A percentile compares a stretch with the other conserved stretches of the same genome.
Conservation (phyloP, 352 stramenopile genomes). For the Blastocystis hominis region DNA sequence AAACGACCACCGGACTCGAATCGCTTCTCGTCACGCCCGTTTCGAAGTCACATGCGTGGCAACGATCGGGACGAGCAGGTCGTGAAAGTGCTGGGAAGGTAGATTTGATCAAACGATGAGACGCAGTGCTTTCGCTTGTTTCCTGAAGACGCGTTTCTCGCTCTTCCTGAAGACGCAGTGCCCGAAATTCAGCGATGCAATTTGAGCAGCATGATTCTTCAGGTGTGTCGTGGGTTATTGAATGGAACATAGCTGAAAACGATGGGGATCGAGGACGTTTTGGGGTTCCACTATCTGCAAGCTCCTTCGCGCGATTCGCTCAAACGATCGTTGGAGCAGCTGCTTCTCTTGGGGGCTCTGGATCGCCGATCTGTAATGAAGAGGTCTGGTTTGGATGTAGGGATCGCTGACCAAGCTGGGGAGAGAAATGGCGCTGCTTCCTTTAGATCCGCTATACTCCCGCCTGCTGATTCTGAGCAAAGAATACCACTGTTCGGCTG, state of each 20-base stretch:
- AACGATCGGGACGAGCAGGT: conserved; percentile 75
- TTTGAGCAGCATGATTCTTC: conserved; percentile 68
- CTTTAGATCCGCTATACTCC: conserved; percentile 75
- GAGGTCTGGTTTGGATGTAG: not conserved
- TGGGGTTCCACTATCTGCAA: conserved; percentile 77
- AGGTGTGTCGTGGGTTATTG: conserved; percentile 63
- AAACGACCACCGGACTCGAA: conserved; percentile 75
- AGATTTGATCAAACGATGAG: not conserved
- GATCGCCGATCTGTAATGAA: conserved; percentile 21
- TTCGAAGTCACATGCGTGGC: conserved; percentile 79
- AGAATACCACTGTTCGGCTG: conserved; percentile 63
- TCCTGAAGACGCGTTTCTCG: conserved; percentile 63
- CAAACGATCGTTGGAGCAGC: conserved; percentile 69
- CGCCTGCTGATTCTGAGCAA: conserved; percentile 71
- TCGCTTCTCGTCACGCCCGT: conserved; percentile 75
- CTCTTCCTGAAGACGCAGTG: conserved; percentile 55
- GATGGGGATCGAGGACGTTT: conserved; percentile 68
- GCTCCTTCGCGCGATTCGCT: conserved; percentile 64
- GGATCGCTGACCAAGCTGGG: conserved; percentile 67
- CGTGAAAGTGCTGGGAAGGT: conserved; percentile 71
- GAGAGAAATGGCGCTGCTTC: conserved; percentile 73
- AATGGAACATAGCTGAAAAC: conserved; percentile 64
- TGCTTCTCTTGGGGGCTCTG: conserved; percentile 66
- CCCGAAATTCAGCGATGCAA: conserved; percentile 71
- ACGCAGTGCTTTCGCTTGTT: conserved; percentile 68